Percentiles rank a stretch among this genome's conserved stretches.
Evolutionary conservation across 202 grass and related monocot genomes (phyloP).

Genomic region (Musa balbisiana): DNA sequence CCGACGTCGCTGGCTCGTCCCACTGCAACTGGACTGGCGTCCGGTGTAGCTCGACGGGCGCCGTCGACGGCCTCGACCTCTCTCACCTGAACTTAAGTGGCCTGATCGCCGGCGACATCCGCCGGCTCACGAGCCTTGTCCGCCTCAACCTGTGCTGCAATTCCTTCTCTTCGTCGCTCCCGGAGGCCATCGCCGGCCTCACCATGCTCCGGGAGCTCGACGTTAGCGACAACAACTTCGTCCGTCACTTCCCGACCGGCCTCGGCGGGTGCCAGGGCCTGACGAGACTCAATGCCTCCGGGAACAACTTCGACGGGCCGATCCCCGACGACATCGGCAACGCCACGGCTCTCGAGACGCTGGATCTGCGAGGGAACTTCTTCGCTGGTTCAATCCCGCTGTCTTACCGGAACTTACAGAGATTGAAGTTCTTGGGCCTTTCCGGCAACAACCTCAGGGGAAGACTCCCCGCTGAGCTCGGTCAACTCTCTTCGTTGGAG

Average conservation of each 20-base stretch:
- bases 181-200: slow-evolving; percentile 34
- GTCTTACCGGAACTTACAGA: slow-evolving; percentile 53
- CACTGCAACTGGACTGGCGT: slow-evolving; percentile 74
- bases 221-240: slow-evolving; percentile 88
- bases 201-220: slow-evolving; percentile 51
- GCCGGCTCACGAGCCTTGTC: slow-evolving; percentile 47
- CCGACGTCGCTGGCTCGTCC: neutral
- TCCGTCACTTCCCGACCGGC: slow-evolving; percentile 55
- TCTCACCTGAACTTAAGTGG: slow-evolving; percentile 74
- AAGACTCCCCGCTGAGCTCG: slow-evolving; percentile 53
- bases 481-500: slow-evolving; percentile 68
- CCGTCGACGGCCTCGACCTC: slow-evolving; percentile 65
- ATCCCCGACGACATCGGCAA: slow-evolving; percentile 61
- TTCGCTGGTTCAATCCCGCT: slow-evolving; percentile 66
- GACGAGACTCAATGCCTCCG: slow-evolving; percentile 64
- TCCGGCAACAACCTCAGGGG: slow-evolving; percentile 94
- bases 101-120: slow-evolving; percentile 43
- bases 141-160: slow-evolving; percentile 68
- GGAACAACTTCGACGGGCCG: slow-evolving; percentile 81
- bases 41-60: slow-evolving; percentile 42
- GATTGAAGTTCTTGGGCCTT: slow-evolving; percentile 79
- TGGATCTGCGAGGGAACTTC: slow-evolving; percentile 82
- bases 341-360: slow-evolving; percentile 42
- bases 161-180: slow-evolving; percentile 48
- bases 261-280: slow-evolving; percentile 41